These are phyloP conservation scores for Colletotrichum filicis DNA, from an alignment of 2,329 filamentous ascomycete species.

Conservation along the genomic window DNA sequence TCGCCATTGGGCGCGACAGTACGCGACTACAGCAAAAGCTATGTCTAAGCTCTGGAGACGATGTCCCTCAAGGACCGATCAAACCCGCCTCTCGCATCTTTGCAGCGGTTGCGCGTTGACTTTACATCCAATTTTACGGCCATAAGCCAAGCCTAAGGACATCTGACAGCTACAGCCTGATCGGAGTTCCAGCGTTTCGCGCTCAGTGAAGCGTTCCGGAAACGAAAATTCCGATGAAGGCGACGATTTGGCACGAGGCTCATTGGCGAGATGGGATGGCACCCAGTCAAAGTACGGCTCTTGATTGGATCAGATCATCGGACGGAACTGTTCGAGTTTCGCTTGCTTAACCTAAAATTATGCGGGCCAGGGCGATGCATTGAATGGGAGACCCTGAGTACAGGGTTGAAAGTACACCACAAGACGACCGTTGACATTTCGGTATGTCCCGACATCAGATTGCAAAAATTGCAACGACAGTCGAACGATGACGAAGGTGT, in stretches of 20 bases:
- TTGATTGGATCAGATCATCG: slow-evolving; percentile 14
- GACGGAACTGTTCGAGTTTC: slow-evolving; percentile 24
- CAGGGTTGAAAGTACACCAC: neutral
- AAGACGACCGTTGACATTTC: neutral
- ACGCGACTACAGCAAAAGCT: neutral
- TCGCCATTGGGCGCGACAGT: neutral
- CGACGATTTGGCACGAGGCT: neutral
- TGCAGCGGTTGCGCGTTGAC: neutral
- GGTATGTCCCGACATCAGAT: slow-evolving; percentile 5
- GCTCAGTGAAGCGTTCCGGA: slow-evolving; percentile 4
- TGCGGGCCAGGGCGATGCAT: slow-evolving; percentile 16
- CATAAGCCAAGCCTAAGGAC: neutral
- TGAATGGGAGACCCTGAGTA: neutral
- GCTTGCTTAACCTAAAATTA: slow-evolving; percentile 9
- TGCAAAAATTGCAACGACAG: neutral
- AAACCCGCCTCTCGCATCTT: neutral
- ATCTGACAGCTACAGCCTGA: neutral
- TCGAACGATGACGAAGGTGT: slow-evolving; percentile 18
- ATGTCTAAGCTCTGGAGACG: neutral
- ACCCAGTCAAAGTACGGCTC: neutral
- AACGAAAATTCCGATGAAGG: neutral
- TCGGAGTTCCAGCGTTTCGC: slow-evolving; percentile 6
- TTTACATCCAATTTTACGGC: neutral
- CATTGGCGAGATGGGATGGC: slow-evolving; percentile 19
- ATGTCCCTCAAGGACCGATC: neutral